Conservation (phyloP, 305 asterid genomes). For the Salvia sclarea region DNA sequence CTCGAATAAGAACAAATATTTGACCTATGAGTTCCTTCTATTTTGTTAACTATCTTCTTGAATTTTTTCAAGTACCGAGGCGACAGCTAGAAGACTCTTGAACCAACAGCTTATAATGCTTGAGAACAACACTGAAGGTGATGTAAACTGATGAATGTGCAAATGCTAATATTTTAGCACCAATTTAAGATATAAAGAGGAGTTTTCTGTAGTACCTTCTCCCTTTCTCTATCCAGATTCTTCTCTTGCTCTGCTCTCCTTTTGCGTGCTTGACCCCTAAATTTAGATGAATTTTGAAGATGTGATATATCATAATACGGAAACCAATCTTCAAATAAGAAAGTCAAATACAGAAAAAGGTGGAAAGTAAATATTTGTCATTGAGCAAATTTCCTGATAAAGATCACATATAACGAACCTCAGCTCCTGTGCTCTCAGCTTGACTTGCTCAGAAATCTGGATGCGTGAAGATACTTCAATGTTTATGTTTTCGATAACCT, state of each 20-base stretch:
- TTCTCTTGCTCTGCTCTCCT: constrained; percentile 55
- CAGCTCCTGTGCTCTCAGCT: constrained; percentile 53
- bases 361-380: not conserved
- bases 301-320: constrained; percentile 29
- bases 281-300: constrained; percentile 22
- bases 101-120: not conserved
- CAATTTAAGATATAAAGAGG: not conserved
- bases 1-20: not conserved
- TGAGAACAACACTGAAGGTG: not conserved
- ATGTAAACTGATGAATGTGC: not conserved
- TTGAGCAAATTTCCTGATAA: not conserved
- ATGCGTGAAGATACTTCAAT: constrained; percentile 44
- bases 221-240: constrained; percentile 57
- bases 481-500: constrained; percentile 46
- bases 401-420: constrained; percentile 48
- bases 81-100: not conserved
- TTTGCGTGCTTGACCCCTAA: constrained; percentile 50
- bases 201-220: constrained; percentile 50
- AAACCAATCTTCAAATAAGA: not conserved
- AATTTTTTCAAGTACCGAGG: too few species aligned
- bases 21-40: not conserved
- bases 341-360: not conserved
- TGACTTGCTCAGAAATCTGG: constrained; percentile 54
- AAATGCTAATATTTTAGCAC: not conserved
- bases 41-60: not conserved